These are phyloP conservation scores for Scheffersomyces parashehatae DNA, from an alignment of 1,139 yeast genomes.

Conservation along the genomic window DNA sequence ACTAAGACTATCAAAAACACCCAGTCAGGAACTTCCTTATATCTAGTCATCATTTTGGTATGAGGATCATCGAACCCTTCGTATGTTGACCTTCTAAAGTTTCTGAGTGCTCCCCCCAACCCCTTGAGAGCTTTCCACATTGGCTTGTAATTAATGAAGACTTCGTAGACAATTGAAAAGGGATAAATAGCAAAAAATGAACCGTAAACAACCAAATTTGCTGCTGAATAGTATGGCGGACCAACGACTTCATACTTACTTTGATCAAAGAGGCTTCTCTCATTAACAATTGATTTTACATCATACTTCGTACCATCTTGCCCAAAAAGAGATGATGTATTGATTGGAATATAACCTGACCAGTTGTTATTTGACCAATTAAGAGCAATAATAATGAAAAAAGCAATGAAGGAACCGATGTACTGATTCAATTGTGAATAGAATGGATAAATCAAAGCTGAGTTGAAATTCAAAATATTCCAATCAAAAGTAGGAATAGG, in stretches of 20 bases:
- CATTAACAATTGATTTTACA: conserved; percentile 39
- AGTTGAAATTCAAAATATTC: conserved; percentile 28
- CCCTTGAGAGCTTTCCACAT: conserved; percentile 10
- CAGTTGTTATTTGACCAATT: conserved; percentile 49
- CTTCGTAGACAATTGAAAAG: conserved; percentile 30
- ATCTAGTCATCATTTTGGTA: conserved; percentile 20
- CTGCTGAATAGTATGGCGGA: conserved; percentile 41
- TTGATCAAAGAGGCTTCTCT: conserved; percentile 32
- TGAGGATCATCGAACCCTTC: conserved; percentile 22
- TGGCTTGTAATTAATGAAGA: conserved; percentile 5
- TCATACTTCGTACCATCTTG: conserved; percentile 45
- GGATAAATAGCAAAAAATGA: conserved; percentile 45
- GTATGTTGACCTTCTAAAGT: conserved; percentile 11
- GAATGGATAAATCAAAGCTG: conserved; percentile 21
- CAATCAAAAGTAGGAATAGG: conserved; percentile 57
- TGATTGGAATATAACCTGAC: conserved; percentile 53
- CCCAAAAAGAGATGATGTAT: conserved; percentile 42
- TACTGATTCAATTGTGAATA: conserved; percentile 38
- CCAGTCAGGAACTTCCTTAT: conserved; percentile 27
- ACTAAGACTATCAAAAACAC: conserved; percentile 17
- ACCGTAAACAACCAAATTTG: conserved; percentile 47
- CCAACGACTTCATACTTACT: conserved; percentile 34
- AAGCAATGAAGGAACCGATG: conserved; percentile 42
- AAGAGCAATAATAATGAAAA: conserved; percentile 39
- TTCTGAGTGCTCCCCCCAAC: conserved; percentile 8